phyloP scores from a whole-genome alignment of 2,329 filamentous ascomycete genomes.

The Fusarium buxicola region DNA sequence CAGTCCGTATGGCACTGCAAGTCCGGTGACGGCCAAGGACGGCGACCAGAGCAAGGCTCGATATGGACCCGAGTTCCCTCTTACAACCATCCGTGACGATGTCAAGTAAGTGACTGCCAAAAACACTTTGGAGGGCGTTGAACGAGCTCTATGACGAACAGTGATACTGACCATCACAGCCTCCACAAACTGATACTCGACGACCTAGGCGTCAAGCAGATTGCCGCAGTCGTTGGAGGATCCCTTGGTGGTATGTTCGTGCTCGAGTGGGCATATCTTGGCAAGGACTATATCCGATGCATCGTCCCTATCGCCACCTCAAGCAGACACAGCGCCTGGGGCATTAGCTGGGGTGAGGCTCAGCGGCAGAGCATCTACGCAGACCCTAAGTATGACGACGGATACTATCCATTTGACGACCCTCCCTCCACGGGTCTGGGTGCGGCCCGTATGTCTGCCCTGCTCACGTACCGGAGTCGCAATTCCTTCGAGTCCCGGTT shows the following conservation, averaged over 20 bases:
- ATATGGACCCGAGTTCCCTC: constrained; percentile 95
- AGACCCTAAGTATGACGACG: constrained; percentile 97
- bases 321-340: constrained; percentile 87
- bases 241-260: constrained; percentile 92
- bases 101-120: constrained; percentile 75
- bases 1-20: constrained; percentile 88
- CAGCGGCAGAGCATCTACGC: constrained; percentile 96
- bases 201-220: constrained; percentile 80
- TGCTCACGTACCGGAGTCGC: constrained; percentile 94
- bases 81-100: constrained; percentile 96
- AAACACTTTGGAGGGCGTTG: no score
- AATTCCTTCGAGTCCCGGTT: constrained; percentile 98
- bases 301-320: constrained; percentile 89
- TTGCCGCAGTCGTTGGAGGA: constrained; percentile 83
- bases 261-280: constrained; percentile 92
- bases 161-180: constrained; percentile 54
- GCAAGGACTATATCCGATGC: constrained; percentile 83
- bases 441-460: constrained; percentile 94
- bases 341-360: constrained; percentile 90
- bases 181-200: constrained; percentile 84
- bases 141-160: neutral
- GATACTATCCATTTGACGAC: constrained; percentile 90
- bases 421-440: constrained; percentile 88
- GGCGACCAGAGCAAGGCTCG: constrained; percentile 77
- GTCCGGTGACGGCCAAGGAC: constrained; percentile 88